Evolutionary conservation across 805 yeast species (phyloP).

Genomic region (Ogataea angusta): DNA sequence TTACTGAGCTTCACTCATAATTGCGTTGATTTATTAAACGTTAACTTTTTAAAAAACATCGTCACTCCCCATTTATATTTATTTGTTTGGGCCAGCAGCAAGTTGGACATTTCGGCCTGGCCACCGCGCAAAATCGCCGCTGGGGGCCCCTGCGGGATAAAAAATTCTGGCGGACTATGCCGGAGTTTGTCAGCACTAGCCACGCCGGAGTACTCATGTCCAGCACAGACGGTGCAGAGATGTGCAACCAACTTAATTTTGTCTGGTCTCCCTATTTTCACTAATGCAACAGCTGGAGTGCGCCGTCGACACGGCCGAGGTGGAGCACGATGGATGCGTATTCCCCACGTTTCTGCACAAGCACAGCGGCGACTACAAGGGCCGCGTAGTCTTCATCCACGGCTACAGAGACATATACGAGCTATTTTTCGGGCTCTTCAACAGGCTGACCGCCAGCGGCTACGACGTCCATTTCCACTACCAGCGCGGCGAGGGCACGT

Average conservation of each 20-base stretch:
- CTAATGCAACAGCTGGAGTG: conserved; percentile 1
- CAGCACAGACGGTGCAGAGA: conserved; percentile 1
- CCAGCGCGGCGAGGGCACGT: conserved; percentile 74
- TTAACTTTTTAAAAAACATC: conserved; percentile 3
- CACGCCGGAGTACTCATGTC: conserved; percentile 7
- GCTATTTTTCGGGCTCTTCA: conserved; percentile 51
- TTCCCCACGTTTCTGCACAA: conserved; percentile 24
- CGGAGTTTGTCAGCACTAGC: conserved; percentile 9
- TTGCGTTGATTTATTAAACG: conserved; percentile 5
- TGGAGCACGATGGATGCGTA: conserved; percentile 21
- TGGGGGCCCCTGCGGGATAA: conserved; percentile 3
- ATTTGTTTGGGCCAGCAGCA: conserved; percentile 4
- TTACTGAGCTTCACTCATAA: conserved; percentile 18
- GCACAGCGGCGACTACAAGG: conserved; percentile 34
- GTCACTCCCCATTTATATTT: conserved; percentile 4
- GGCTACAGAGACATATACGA: conserved; percentile 65
- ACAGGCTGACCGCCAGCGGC: conserved; percentile 48
- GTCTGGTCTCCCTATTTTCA: no score
- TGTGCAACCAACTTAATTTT: no score
- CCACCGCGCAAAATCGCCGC: conserved; percentile 1
- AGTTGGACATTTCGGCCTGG: conserved; percentile 10
- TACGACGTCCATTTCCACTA: conserved; percentile 67
- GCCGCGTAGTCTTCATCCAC: conserved; percentile 60
- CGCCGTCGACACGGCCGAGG: neutral
- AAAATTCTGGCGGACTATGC: conserved; percentile 6